phyloP scores from a whole-genome alignment of 371 early-diverging fungal genomes.

The Sporodiniella umbellata region DNA sequence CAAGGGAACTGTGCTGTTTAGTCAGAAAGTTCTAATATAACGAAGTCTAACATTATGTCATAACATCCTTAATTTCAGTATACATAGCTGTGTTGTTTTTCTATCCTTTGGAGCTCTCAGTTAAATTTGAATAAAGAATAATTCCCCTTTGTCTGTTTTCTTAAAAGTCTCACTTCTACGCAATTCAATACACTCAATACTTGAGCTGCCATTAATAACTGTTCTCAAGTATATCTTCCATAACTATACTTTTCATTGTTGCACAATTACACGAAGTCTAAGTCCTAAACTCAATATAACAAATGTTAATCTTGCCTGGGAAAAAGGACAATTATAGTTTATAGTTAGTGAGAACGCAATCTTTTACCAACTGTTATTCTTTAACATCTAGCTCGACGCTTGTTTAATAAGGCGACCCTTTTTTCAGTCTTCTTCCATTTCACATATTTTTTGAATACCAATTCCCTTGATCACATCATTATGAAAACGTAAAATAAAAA shows the following conservation, averaged over 20 bases:
- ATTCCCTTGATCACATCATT: background rate
- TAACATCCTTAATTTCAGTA: slow-evolving; percentile 1
- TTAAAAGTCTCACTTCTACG: slow-evolving; percentile 1
- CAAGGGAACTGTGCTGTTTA: slow-evolving; percentile 1
- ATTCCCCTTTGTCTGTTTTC: background rate
- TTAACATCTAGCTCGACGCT: slow-evolving; percentile 1
- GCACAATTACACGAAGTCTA: slow-evolving; percentile 2
- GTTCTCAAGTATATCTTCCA: slow-evolving; percentile 2
- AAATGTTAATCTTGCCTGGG: background rate
- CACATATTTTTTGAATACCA: slow-evolving; percentile 1
- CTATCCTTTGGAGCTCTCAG: background rate
- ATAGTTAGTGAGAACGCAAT: background rate
- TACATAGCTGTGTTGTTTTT: background rate
- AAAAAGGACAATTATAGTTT: background rate
- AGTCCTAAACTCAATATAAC: slow-evolving; percentile 1
- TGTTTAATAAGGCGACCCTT: background rate
- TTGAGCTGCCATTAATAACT: slow-evolving; percentile 2
- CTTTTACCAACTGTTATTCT: background rate
- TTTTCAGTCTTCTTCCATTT: background rate
- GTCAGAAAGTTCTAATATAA: slow-evolving; percentile 1
- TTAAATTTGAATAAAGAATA: slow-evolving; percentile 2
- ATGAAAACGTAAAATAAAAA: background rate
- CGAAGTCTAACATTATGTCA: slow-evolving; percentile 1
- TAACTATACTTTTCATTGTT: slow-evolving; percentile 1
- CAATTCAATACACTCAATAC: slow-evolving; percentile 1